Evolutionary conservation across 2,329 filamentous ascomycete genomes (phyloP), one percentile per base, ranked within the genome.

Genomic region (Cryphonectria naterciae): DNA sequence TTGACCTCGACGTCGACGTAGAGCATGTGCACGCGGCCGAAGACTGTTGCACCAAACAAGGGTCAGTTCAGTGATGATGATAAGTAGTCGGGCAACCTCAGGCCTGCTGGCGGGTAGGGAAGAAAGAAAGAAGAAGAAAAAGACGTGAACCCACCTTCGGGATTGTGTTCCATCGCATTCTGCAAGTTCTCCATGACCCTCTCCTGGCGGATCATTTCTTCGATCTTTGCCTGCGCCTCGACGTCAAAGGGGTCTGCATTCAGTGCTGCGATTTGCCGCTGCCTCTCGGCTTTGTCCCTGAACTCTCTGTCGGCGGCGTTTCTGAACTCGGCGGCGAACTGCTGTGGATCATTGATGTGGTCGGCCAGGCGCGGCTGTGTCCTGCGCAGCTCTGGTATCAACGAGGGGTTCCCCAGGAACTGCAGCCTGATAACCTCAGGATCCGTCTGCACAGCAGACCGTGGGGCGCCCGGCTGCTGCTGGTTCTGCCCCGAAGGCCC

Each of bases 1-100:
- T 99, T 99, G 76, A 99, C 96, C 80, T 97, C 93, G 73, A 97
- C 95, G 78, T 97, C 91, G 75, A 98, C 92, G 81, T 99, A 99
- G 64, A 99, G 89, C 91, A 99, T 96, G 76, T 95, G 94, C 56
- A 99, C 96, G 76, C 93, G 89, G 68, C 94, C 96, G 78, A 99
- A 99, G 39, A 96, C 95, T 97, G 76, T 43, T 5, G 17, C 43
- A 49, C 8, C 46, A 49, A 49, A 43, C n/a, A 43, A 39, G 37
- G 17, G 63, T 32, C 60, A 74, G 75, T 32, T 70, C 72, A 73
- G 60, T 25, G 25, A 25, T 61, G n/a, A 25, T 61, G n/a, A n/a
- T 8, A 61, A 41, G 17, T 32, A n/a, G 69, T 65, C 54, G 41
- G 41, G 15, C 65, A 35, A 39, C 52, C 68, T 56, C 35, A 62